Evolutionary conservation across 2,329 filamentous ascomycete genomes (phyloP).

Genomic region (Penicillium sp.): DNA sequence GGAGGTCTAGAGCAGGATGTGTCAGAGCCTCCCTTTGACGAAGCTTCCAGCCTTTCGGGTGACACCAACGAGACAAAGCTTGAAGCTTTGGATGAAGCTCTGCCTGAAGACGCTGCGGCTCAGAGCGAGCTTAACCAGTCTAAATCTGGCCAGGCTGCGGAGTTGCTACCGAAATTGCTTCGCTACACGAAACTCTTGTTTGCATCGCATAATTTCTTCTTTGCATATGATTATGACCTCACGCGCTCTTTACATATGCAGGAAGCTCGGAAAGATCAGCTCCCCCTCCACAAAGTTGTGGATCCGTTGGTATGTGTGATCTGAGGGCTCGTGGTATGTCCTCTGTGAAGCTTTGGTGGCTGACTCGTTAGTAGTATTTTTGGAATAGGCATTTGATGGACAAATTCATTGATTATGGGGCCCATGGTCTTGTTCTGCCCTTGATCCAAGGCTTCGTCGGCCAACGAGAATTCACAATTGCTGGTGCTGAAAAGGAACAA

Average conservation of each 20-base stretch:
- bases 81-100: constrained; percentile 8
- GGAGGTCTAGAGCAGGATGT: constrained; percentile 55
- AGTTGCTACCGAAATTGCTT: constrained; percentile 72
- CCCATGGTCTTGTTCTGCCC: constrained; percentile 64
- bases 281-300: constrained; percentile 62
- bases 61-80: constrained; percentile 6
- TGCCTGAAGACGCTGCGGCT: constrained; percentile 4
- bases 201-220: constrained; percentile 80
- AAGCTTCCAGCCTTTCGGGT: constrained; percentile 16
- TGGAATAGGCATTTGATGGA: constrained; percentile 75
- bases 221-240: constrained; percentile 88
- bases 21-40: constrained; percentile 17
- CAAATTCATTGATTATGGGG: constrained; percentile 65
- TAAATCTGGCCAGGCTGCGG: constrained; percentile 39
- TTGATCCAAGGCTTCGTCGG: constrained; percentile 92
- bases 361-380: constrained; percentile 54
- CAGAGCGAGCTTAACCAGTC: constrained; percentile 7
- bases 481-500: constrained; percentile 30
- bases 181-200: constrained; percentile 78
- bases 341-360: neutral
- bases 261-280: constrained; percentile 35
- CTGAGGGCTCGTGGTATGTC: neutral
- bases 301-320: constrained; percentile 51
- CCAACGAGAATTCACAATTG: constrained; percentile 69
- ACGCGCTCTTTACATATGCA: constrained; percentile 54